These are phyloP conservation scores for Lachnellula occidentalis DNA, from an alignment of 2,329 filamentous ascomycete species.

Conservation along the genomic window DNA sequence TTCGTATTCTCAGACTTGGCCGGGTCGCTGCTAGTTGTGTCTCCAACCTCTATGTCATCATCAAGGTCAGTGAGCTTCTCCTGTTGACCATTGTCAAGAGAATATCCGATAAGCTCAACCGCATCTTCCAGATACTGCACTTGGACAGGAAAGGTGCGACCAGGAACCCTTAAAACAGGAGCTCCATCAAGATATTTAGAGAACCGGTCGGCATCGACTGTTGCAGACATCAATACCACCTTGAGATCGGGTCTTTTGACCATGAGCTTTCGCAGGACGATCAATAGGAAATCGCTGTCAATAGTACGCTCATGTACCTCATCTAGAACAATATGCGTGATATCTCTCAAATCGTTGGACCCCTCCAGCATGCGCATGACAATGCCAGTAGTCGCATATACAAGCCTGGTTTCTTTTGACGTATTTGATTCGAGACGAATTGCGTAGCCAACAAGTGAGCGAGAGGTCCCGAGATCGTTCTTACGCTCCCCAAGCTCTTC, in stretches of 20 bases:
- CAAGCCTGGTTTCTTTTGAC: constrained; percentile 71
- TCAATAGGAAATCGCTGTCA: constrained; percentile 91
- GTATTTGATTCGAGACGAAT: constrained; percentile 89
- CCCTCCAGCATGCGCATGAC: constrained; percentile 97
- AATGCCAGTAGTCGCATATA: constrained; percentile 87
- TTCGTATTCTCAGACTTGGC: constrained; percentile 51
- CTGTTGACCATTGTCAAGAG: constrained; percentile 42
- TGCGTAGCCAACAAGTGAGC: constrained; percentile 88
- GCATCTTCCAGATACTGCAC: constrained; percentile 89
- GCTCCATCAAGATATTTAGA: constrained; percentile 82
- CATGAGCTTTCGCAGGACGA: constrained; percentile 82
- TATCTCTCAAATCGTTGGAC: constrained; percentile 76
- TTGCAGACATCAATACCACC: constrained; percentile 95
- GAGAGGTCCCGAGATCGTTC: constrained; percentile 72
- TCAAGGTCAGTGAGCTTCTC: constrained; percentile 55
- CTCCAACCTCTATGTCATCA: constrained; percentile 48
- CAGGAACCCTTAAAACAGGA: constrained; percentile 84
- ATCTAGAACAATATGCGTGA: constrained; percentile 93
- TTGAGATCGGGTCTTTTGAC: constrained; percentile 72
- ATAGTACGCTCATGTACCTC: constrained; percentile 96
- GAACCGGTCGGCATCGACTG: constrained; percentile 87
- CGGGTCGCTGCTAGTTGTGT: constrained; percentile 42
- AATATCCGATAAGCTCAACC: constrained; percentile 78
- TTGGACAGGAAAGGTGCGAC: constrained; percentile 86
- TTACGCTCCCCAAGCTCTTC: constrained; percentile 87